Percentiles rank a stretch among this genome's conserved stretches.
Evolutionary conservation across 1,284 basidiomycete species (phyloP).

Genomic region (Austroboletus novae-zelandiae): DNA sequence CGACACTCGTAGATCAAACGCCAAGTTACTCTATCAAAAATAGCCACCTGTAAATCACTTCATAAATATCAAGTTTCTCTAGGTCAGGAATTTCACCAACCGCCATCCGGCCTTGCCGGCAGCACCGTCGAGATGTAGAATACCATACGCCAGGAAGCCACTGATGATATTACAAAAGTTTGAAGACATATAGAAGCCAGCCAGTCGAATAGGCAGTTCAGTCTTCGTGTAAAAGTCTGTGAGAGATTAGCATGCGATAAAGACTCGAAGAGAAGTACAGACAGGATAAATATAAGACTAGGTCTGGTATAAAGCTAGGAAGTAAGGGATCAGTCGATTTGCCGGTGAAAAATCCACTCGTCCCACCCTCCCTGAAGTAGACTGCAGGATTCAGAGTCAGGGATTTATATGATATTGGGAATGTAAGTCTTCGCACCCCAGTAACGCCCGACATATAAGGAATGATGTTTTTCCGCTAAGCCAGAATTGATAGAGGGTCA

Average conservation of each 20-base stretch:
- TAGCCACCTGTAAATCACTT: constrained; percentile 10
- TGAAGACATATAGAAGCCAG: constrained; percentile 64
- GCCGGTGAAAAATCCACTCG: background rate
- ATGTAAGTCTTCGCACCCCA: constrained; percentile 33
- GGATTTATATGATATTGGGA: constrained; percentile 13
- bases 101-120: constrained; percentile 58
- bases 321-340: constrained; percentile 24
- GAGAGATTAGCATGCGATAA: background rate
- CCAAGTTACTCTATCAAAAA: constrained; percentile 17
- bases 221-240: constrained; percentile 57
- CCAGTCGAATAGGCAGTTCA: constrained; percentile 64
- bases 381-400: constrained; percentile 29
- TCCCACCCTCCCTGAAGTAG: constrained; percentile 53
- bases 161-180: constrained; percentile 45
- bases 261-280: constrained; percentile 11
- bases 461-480: constrained; percentile 55
- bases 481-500: constrained; percentile 58
- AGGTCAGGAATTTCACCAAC: constrained; percentile 21
- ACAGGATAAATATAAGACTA: constrained; percentile 39
- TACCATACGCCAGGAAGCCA: constrained; percentile 62
- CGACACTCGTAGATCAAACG: constrained; percentile 10
- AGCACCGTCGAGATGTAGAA: constrained; percentile 58
- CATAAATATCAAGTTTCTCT: background rate
- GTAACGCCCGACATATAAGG: constrained; percentile 41
- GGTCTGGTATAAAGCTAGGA: background rate